These are phyloP conservation scores for Picochlorum sp. DNA, from an alignment of 139 green algal genomes.

Conservation along the genomic window DNA sequence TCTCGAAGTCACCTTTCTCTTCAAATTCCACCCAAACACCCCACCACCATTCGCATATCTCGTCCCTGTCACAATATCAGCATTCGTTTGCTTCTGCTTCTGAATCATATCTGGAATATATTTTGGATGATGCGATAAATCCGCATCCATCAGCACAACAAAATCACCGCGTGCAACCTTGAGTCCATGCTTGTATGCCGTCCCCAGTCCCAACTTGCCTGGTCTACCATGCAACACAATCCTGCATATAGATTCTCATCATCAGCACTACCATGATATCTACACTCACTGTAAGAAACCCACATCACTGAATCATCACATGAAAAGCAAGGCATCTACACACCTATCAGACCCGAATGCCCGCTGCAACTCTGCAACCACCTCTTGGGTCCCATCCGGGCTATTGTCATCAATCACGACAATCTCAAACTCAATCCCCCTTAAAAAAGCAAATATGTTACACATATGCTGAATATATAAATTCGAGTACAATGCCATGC, in stretches of 20 bases:
- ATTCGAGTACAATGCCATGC: neutral
- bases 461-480: too few relatives aligned
- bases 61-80: constrained; percentile 85
- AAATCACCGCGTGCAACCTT: constrained; percentile 56
- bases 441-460: constrained; percentile 10
- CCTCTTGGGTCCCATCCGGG: constrained; percentile 83
- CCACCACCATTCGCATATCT: constrained; percentile 71
- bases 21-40: constrained; percentile 83
- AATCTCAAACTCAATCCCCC: constrained; percentile 67
- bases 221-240: constrained; percentile 44
- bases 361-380: constrained; percentile 51
- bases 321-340: too few relatives aligned
- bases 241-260: neutral
- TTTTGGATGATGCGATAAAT: constrained; percentile 90
- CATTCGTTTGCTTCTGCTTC: constrained; percentile 47
- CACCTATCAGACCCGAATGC: constrained; percentile 34
- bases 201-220: constrained; percentile 77
- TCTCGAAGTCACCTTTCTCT: constrained; percentile 78
- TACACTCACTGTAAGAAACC: too few relatives aligned
- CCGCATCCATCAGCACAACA: constrained; percentile 94
- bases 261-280: too few relatives aligned
- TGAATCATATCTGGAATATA: constrained; percentile 54
- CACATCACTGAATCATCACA: too few relatives aligned
- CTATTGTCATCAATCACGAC: constrained; percentile 91
- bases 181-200: constrained; percentile 68